Evolutionary conservation across 176 grass and related monocot genomes (phyloP), one percentile per base, ranked within the genome.

Genomic region (Puya raimondii): DNA sequence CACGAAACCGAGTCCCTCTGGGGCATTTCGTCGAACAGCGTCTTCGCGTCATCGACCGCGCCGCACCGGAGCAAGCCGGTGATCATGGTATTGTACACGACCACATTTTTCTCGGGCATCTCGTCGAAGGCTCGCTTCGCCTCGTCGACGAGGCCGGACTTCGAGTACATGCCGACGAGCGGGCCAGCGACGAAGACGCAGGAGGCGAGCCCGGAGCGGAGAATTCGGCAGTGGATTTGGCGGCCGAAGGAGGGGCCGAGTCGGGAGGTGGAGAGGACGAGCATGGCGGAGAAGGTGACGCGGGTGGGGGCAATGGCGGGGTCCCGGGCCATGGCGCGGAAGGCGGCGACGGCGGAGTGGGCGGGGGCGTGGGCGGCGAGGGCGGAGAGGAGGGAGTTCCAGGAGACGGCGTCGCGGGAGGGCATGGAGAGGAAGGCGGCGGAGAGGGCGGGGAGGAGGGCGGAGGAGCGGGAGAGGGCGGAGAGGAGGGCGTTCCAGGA

Each of bases 151-250:
- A 86, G 52, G 0, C 84, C 74, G 48, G 82, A 48, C 63, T 91
- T 91, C 4, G 88, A 79, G 12, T 91, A 87, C 84, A 91, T 91
- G 50, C 81, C 84, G 0, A 91, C 80, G 4, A 91, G 26, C 0
- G 81, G 84, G 72, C 81, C 84, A 12, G 80, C 78, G 0, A 83
- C 81, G 13, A 91, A 91, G 21, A 79, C 74, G 0, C 86, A 81
- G 0, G 67, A 79, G 4, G 50, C 83, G 6, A 91, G 86, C 0
- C 88, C 84, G 54, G 84, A 69, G 11, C n/a, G 64, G 63, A 87
- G 50, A 2, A 73, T 66, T 27, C 86, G 84, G 57, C 84, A 91
- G 75, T 91, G 88, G 21, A 87, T 75, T 64, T 84, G 84, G 7
- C 47, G 72, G 7, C 88, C 84, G 0, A 91, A 84, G 15, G 11